Base-by-base conservation (phyloP, 495 filamentous ascomycete species). In the Xylaria bambusicola region DNA sequence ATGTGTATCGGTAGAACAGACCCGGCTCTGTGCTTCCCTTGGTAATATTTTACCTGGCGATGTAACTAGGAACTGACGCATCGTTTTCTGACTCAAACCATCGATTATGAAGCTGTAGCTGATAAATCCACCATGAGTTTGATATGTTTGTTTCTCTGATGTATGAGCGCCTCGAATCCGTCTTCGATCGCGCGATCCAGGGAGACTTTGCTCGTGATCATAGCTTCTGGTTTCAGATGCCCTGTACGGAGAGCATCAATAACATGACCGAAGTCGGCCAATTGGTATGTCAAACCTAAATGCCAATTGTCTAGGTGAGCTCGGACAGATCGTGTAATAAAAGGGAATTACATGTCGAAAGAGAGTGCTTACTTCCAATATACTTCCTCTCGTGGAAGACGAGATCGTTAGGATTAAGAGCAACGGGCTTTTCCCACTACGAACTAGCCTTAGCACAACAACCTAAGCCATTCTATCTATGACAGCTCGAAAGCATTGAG, bases 201-300 rank as follows among this genome's bases (percentile, higher is more conserved):
- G 18, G 69, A 64, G 33, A 87, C 79, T 62, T 74, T 78, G 44
- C 73, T 66, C 7, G 82, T 87, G 59, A 88, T 85, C 85, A 88
- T 88, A 10, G 67, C 66, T 46, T 77, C 72, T n/a, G 81, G 83
- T 31, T 75, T 75, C 56, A 86, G 72, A 40, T 72, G 68, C 2
- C 84, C 85, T 78, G 60, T 62, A 13, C 68, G 71, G 12, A 86
- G 75, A 1, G 82, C 84, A 42, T 79, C 63, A 49, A 86, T 76
- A 7, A 84, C 81, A 33, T 81, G 75, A 56, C 73, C 56, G 58
- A 85, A 87, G 51, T 85, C 82, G 9, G 75, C 72, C 54, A 80
- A 73, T 49, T 77, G 75, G 68, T 42, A 60, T 12, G 33, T 42
- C 6, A 56, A n/a, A 27, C 17, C 53, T 47, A 18, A 5, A n/a